Evolutionary conservation across 2,329 filamentous ascomycete species (phyloP).

Genomic region (Alternaria novae-zelandiae): DNA sequence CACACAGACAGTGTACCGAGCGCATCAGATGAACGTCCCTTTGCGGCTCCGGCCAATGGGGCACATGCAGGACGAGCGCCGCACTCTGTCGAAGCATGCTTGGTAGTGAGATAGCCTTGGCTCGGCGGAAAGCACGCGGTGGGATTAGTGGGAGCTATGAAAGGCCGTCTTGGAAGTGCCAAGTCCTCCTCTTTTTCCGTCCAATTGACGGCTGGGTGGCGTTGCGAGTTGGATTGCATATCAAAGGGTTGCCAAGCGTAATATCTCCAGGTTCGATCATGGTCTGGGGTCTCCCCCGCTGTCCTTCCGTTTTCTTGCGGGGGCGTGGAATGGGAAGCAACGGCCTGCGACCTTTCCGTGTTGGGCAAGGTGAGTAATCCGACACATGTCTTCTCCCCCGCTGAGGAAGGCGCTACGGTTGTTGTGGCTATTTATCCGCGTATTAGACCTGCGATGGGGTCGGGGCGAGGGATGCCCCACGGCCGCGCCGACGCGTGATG

Average conservation of each 20-base stretch:
- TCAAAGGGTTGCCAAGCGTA: neutral
- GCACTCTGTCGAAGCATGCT: conserved; percentile 6
- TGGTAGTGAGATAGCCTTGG: conserved; percentile 8
- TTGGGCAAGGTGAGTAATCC: neutral
- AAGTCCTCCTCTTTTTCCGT: conserved; percentile 24
- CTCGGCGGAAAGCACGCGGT: conserved; percentile 7
- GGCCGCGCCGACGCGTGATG: conserved; percentile 13
- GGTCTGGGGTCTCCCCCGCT: conserved; percentile 4
- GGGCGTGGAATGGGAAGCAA: neutral
- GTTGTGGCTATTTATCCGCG: conserved; percentile 27
- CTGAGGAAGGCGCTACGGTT: conserved; percentile 19
- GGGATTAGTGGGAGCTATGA: conserved; percentile 23
- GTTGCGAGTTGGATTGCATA: neutral
- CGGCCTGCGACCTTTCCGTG: neutral
- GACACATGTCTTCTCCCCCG: conserved; percentile 10
- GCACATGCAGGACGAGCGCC: neutral
- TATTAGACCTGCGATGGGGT: conserved; percentile 14
- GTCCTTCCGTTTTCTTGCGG: neutral
- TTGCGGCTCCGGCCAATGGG: conserved; percentile 17
- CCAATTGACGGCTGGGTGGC: conserved; percentile 16
- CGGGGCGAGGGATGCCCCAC: conserved; percentile 19
- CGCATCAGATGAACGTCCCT: conserved; percentile 1
- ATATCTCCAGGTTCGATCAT: neutral
- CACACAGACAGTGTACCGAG: conserved; percentile 16
- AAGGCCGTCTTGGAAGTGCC: conserved; percentile 28